Conservation (phyloP, 768 basidiomycete species). For the Rickenella mellea region DNA sequence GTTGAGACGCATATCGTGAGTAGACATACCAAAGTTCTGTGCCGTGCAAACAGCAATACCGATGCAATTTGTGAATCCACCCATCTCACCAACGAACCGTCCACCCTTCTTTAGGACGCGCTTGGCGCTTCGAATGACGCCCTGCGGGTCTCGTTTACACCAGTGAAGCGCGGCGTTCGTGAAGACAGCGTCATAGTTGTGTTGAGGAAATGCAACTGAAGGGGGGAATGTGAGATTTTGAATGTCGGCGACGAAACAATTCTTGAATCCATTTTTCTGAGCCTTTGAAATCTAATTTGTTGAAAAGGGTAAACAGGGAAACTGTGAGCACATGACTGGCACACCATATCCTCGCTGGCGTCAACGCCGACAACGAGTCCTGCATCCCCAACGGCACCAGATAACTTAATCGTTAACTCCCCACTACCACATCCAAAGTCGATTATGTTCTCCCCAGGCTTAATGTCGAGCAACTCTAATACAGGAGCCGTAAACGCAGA, state of each 20-base stretch:
- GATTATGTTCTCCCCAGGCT: conserved; percentile 59
- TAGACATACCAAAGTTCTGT: conserved; percentile 4
- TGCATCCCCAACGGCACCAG: conserved; percentile 34
- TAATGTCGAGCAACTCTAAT: conserved; percentile 48
- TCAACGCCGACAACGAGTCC: conserved; percentile 66
- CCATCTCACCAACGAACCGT: conserved; percentile 67
- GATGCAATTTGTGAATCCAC: conserved; percentile 63
- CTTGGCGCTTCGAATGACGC: conserved; percentile 53
- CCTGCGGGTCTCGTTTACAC: conserved; percentile 68
- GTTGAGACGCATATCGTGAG: not conserved
- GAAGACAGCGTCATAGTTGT: conserved; percentile 65
- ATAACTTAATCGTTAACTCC: conserved; percentile 56
- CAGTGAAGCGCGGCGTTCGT: conserved; percentile 77
- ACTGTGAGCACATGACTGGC: not conserved
- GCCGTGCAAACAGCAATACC: no score
- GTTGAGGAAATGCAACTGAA: conserved; percentile 12
- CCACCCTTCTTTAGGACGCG: conserved; percentile 60
- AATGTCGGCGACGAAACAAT: conserved; percentile 44
- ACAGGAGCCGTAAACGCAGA: conserved; percentile 44
- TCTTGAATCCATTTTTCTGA: conserved; percentile 31
- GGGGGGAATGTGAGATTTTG: conserved; percentile 23
- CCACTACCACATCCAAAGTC: conserved; percentile 83
- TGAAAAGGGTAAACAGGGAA: not conserved
- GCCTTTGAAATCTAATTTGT: conserved; percentile 60
- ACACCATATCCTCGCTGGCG: conserved; percentile 62